A percentile compares a stretch with the other conserved stretches of the same genome.
Conservation (phyloP, 345 rosid genomes). For the Chamaenerion angustifolium region DNA sequence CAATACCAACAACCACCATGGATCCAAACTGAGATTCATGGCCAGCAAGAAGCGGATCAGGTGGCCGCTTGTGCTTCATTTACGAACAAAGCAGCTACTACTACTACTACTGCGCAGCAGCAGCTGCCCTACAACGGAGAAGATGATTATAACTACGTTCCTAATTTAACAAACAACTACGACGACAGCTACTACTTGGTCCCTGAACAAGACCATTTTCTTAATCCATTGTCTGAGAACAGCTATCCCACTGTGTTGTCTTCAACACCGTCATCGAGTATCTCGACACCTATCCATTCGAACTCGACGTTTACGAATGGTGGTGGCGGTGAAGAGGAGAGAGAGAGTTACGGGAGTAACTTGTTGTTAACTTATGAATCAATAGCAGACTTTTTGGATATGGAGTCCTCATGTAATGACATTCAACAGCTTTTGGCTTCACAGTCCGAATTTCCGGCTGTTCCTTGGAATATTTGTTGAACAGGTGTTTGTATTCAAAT, state of each 20-base stretch:
- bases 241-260: slow-evolving; percentile 13
- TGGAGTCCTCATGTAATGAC: slow-evolving; percentile 33
- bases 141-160: too few species aligned
- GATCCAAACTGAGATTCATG: background rate
- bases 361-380: slow-evolving; percentile 34
- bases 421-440: slow-evolving; percentile 1
- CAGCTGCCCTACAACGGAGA: too few species aligned
- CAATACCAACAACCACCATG: slow-evolving; percentile 6
- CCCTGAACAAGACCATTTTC: slow-evolving; percentile 5
- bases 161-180: too few species aligned
- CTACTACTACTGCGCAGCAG: too few species aligned
- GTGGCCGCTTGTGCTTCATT: too few species aligned
- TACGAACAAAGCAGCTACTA: too few species aligned
- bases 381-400: slow-evolving; percentile 40
- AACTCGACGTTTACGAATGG: slow-evolving; percentile 30
- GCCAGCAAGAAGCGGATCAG: too few species aligned
- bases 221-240: background rate
- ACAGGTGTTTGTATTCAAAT: too few species aligned
- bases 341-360: slow-evolving; percentile 56
- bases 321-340: slow-evolving; percentile 59
- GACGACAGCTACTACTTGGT: slow-evolving; percentile 12
- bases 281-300: slow-evolving; percentile 36
- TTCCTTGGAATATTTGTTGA: too few species aligned
- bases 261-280: too few species aligned
- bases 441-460: background rate